Base-by-base conservation (phyloP, 768 basidiomycete genomes). In the Pholiota microspora region DNA sequence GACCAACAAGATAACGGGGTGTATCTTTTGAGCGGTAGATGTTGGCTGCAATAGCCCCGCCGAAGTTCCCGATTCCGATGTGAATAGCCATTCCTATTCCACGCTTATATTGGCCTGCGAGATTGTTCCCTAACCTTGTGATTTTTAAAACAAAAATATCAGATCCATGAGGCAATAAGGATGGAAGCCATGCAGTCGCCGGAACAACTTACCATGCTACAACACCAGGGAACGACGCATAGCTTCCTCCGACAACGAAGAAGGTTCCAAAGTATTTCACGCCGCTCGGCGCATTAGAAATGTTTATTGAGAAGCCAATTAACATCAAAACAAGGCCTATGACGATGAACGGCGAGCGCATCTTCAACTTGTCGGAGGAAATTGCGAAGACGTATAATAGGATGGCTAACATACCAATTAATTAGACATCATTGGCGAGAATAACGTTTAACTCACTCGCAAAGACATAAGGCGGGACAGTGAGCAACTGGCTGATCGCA, bases 211-310 rank as follows among this genome's bases (percentile, higher is more conserved):
- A 86, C 86, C 87, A 89, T 18, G 83, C 74, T 10, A 86, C 70
- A 1, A 84, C 64, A 8, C 82, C 85, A 10, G 88, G 85, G 58
- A 84, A 76, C 0, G 75, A 71, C 1, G 82, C 75, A 57, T 85
- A 88, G 35, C 76, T 75, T n/a, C 88, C 88, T 0, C 75, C 73
- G 6, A 88, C 85, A 23, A 78, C 76, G 52, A 89, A 79, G 73
- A 85, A 90, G 0, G 82, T 87, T 1, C 86, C 88, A 58, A 88
- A 85, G 65, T 89, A 89, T 67, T 89, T 88, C 24, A 72, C 81
- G 0, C 84, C 82, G 42, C 64, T 62, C 0, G 78, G 59, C 0
- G 69, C 79, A 10, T 76, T 62, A 0, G 84, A 81, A 48, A 89
- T 82, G 61, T 86, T 84, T 67, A 88, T 86, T 0, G 74, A 52